phyloP scores from a whole-genome alignment of 2,329 filamentous ascomycete species.

The Talaromyces sp. region DNA sequence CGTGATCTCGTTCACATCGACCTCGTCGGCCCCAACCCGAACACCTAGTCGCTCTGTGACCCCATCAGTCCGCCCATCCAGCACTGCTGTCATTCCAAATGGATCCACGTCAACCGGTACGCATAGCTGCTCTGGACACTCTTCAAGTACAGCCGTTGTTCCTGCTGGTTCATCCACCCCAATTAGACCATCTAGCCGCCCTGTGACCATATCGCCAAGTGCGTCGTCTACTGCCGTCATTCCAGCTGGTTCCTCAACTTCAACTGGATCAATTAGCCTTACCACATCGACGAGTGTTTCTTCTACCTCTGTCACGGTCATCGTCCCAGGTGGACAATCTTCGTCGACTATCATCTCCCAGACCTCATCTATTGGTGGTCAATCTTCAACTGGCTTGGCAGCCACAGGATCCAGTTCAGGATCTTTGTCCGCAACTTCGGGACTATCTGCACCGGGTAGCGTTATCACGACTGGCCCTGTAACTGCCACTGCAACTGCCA shows the following conservation, averaged over 20 bases:
- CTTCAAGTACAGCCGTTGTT: not conserved
- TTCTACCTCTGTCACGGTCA: not conserved
- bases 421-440: not conserved
- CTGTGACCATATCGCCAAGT: not conserved
- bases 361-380: slow-evolving; percentile 1
- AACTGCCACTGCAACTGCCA: slow-evolving; percentile 3
- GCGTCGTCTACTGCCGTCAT: slow-evolving; percentile 1
- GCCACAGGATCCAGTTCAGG: not conserved
- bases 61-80: not conserved
- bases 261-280: not conserved
- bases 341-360: not conserved
- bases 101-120: not conserved
- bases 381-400: not conserved
- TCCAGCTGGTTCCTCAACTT: not conserved
- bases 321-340: not conserved
- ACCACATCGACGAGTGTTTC: not conserved
- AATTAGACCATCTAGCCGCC: not conserved
- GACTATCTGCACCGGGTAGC: not conserved
- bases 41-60: not conserved
- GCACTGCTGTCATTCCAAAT: not conserved
- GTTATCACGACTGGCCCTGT: slow-evolving; percentile 1
- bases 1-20: not conserved
- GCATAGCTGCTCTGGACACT: not conserved
- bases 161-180: not conserved
- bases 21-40: not conserved